Evolutionary conservation across 1,284 basidiomycete species (phyloP).

Genomic region (Rhodotorula glutinis): DNA sequence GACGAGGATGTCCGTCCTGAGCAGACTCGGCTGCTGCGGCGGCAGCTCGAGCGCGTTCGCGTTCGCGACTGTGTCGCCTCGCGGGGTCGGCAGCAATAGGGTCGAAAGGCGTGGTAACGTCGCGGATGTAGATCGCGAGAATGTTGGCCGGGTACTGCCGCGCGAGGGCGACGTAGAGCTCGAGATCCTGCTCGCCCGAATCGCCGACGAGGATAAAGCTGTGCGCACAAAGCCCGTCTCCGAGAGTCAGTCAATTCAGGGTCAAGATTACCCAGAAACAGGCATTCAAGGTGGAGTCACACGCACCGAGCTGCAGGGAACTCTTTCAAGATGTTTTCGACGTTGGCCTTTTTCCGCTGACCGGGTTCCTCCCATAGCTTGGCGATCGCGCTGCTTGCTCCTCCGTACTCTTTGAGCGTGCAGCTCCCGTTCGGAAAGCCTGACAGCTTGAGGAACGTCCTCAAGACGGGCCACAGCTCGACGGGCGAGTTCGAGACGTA

Average conservation of each 20-base stretch:
- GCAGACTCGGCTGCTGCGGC: neutral
- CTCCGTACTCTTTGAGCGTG: conserved; percentile 70
- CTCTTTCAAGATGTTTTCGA: conserved; percentile 62
- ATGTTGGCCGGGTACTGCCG: conserved; percentile 63
- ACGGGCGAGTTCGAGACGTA: conserved; percentile 80
- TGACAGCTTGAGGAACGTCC: conserved; percentile 70
- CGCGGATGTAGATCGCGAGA: conserved; percentile 68
- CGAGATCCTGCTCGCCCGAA: conserved; percentile 75
- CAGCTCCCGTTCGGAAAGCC: conserved; percentile 62
- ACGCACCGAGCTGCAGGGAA: conserved; percentile 53
- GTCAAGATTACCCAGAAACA: neutral
- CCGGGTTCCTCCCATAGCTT: conserved; percentile 68
- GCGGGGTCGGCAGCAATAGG: neutral
- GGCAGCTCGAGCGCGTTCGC: no score
- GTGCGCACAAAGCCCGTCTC: conserved; percentile 50
- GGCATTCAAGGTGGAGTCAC: no score
- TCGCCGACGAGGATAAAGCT: conserved; percentile 82
- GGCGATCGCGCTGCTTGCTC: conserved; percentile 64
- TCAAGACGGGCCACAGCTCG: conserved; percentile 75
- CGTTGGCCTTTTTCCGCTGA: conserved; percentile 71
- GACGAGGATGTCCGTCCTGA: neutral
- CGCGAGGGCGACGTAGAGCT: conserved; percentile 56
- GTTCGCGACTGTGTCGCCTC: neutral
- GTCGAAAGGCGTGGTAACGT: conserved; percentile 55
- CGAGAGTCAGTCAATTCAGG: no score